Evolutionary conservation across 768 basidiomycete genomes (phyloP).

Genomic region (Tephrocybe sp.): DNA sequence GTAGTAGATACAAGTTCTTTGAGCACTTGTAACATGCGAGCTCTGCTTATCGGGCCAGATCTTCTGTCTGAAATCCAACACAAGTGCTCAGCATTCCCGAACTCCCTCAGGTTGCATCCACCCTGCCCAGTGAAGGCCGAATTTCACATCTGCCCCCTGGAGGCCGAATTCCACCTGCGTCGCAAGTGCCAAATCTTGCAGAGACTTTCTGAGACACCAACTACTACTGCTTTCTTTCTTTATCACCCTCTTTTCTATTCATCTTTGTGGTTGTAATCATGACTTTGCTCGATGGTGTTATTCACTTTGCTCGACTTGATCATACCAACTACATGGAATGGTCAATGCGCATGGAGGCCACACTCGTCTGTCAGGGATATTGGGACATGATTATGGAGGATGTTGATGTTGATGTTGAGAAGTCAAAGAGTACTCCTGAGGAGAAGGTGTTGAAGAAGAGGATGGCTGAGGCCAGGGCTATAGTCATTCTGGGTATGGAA

Average conservation of each 20-base stretch:
- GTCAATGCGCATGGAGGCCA: conserved; percentile 1
- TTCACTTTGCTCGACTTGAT: not conserved
- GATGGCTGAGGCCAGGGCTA: not conserved
- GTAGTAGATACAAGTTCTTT: not conserved
- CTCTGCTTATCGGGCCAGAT: not conserved
- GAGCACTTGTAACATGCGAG: not conserved
- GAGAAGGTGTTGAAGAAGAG: not conserved
- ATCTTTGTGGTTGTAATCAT: not conserved
- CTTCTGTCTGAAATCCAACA: not conserved
- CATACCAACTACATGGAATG: conserved; percentile 3
- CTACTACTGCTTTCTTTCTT: not conserved
- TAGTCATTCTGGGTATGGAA: not conserved
- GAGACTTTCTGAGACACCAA: not conserved
- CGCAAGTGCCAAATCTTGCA: not conserved
- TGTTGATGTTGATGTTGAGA: not conserved
- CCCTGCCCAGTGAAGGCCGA: not conserved
- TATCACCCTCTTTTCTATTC: not conserved
- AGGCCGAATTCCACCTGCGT: not conserved
- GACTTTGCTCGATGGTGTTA: not conserved
- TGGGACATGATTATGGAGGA: not conserved
- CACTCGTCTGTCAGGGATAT: not conserved
- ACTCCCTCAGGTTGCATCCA: not conserved
- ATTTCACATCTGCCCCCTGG: not conserved
- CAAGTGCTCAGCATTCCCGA: not conserved
- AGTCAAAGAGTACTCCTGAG: not conserved